These are phyloP conservation scores for Cordia subcordata DNA, from an alignment of 257 asterid genomes.

Conservation along the genomic window DNA sequence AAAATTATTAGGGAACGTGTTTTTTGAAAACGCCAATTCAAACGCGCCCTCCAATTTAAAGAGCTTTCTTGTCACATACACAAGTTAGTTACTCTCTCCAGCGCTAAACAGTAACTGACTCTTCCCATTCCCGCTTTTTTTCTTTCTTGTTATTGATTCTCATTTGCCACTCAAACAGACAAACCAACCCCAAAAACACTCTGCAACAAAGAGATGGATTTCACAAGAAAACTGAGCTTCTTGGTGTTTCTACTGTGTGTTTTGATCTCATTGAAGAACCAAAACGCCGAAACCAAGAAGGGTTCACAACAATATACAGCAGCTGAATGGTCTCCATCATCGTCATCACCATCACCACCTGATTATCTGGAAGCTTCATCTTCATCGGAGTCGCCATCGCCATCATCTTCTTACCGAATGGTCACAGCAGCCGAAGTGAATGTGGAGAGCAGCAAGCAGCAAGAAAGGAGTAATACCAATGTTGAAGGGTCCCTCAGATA, in stretches of 20 bases:
- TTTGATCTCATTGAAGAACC: constrained; percentile 43
- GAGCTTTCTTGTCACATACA: constrained; percentile 7
- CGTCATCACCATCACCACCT: constrained; percentile 12
- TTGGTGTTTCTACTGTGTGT: constrained; percentile 46
- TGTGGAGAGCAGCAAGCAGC: constrained; percentile 9
- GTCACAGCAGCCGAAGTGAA: neutral
- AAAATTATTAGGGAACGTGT: too few species aligned
- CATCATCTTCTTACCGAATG: constrained; percentile 4
- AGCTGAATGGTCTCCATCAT: constrained; percentile 10
- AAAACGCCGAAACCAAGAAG: constrained; percentile 30
- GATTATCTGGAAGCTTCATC: neutral
- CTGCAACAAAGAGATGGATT: constrained; percentile 33
- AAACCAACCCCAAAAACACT: neutral
- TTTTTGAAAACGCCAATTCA: too few species aligned
- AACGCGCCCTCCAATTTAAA: neutral
- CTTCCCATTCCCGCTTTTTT: constrained; percentile 34
- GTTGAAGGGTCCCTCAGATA: constrained; percentile 25
- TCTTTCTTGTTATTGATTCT: neutral
- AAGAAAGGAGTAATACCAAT: constrained; percentile 2
- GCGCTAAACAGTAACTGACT: constrained; percentile 21
- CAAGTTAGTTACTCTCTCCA: constrained; percentile 8
- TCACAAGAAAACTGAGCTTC: constrained; percentile 36
- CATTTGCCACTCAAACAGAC: neutral
- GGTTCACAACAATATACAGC: constrained; percentile 8
- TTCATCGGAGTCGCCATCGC: neutral